phyloP scores from a whole-genome alignment of 306 rosid genomes.

The Cicer chorassanicum region DNA sequence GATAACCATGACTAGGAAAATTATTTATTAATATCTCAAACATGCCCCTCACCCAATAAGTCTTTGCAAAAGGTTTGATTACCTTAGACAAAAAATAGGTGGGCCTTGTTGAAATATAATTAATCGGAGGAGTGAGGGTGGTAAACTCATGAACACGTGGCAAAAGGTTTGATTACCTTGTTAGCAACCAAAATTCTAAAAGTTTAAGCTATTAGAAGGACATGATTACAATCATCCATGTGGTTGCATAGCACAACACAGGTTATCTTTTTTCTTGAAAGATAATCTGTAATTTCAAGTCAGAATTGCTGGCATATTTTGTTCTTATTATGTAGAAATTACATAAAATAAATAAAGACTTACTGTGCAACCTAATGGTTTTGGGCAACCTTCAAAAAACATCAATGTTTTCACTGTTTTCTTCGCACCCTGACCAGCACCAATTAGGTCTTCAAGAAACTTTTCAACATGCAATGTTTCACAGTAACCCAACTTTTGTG shows the following conservation, averaged over 20 bases:
- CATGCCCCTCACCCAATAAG: slow-evolving; percentile 21
- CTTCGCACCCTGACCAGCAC: slow-evolving; percentile 70
- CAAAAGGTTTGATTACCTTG: background rate
- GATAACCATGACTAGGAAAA: slow-evolving; percentile 2
- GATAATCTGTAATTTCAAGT: slow-evolving; percentile 27
- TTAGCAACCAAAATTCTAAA: slow-evolving; percentile 5
- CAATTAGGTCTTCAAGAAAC: slow-evolving; percentile 70
- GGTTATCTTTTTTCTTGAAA: background rate
- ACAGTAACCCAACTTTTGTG: slow-evolving; percentile 87
- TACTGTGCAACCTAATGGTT: slow-evolving; percentile 96
- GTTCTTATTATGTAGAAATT: slow-evolving; percentile 12
- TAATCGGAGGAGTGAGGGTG: slow-evolving; percentile 16
- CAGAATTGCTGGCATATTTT: slow-evolving; percentile 1
- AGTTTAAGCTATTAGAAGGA: slow-evolving; percentile 6
- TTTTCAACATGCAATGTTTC: slow-evolving; percentile 82
- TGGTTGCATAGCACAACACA: slow-evolving; percentile 20
- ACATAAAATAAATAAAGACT: slow-evolving; percentile 47
- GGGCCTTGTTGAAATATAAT: background rate
- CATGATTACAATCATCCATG: slow-evolving; percentile 12
- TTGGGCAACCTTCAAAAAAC: slow-evolving; percentile 98
- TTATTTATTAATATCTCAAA: slow-evolving; percentile 9
- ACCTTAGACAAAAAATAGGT: slow-evolving; percentile 17
- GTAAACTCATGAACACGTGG: slow-evolving; percentile 1
- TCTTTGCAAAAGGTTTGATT: background rate
- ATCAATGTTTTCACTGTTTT: slow-evolving; percentile 84